Percentiles rank a stretch among this genome's conserved stretches.
Evolutionary conservation across 2,329 filamentous ascomycete species (phyloP).

Genomic region (Coniosporium tulheliwenetii): DNA sequence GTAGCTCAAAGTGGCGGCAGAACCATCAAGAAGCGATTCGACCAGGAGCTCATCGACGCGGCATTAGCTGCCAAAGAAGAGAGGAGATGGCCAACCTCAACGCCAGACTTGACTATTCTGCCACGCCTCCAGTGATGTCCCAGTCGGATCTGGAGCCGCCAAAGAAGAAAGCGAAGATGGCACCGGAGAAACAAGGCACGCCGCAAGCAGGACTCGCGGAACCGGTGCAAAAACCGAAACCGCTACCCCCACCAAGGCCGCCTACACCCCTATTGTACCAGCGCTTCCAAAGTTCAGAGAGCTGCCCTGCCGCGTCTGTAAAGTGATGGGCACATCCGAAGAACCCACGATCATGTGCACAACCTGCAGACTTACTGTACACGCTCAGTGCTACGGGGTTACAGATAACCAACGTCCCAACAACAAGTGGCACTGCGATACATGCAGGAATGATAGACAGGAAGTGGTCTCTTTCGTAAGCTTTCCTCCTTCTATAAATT

Average conservation of each 20-base stretch:
- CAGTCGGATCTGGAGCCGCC: constrained; percentile 28
- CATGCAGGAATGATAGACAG: constrained; percentile 86
- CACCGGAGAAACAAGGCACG: constrained; percentile 31
- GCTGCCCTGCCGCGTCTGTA: constrained; percentile 76
- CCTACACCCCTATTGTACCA: constrained; percentile 48
- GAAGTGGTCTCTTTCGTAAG: constrained; percentile 76
- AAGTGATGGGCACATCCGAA: constrained; percentile 52
- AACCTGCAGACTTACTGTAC: constrained; percentile 82
- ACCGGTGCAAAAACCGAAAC: constrained; percentile 42
- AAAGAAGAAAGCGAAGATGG: constrained; percentile 43
- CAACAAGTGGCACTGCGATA: constrained; percentile 87
- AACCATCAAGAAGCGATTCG: constrained; percentile 74
- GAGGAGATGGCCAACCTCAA: background rate
- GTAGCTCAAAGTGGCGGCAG: constrained; percentile 64
- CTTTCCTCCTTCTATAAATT: background rate
- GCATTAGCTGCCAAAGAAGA: constrained; percentile 47
- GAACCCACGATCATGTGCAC: constrained; percentile 65
- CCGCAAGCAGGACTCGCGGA: constrained; percentile 14
- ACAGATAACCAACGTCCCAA: constrained; percentile 44
- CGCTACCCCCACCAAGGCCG: constrained; percentile 28
- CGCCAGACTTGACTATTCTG: constrained; percentile 7
- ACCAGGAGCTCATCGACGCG: constrained; percentile 82
- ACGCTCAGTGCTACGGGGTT: constrained; percentile 86
- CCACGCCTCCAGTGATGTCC: no score
- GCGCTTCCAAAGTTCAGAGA: constrained; percentile 64